These are phyloP conservation scores for Kokia cookei DNA, from an alignment of 441 rosid species.

Conservation along the genomic window DNA sequence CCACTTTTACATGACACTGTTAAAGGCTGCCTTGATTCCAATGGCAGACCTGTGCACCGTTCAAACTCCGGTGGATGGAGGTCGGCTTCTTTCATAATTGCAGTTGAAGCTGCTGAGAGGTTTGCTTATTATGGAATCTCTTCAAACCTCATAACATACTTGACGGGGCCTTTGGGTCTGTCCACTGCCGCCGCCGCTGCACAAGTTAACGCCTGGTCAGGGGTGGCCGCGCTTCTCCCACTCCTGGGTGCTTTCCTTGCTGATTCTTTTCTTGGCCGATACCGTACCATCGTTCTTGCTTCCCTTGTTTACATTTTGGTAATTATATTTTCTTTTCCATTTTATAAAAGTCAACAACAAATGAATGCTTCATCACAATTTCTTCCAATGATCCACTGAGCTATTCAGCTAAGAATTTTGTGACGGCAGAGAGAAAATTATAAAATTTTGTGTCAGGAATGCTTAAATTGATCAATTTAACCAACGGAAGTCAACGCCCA, in stretches of 20 bases:
- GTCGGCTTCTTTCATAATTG: constrained; percentile 65
- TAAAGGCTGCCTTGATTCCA: constrained; percentile 41
- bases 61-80: constrained; percentile 63
- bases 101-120: constrained; percentile 50
- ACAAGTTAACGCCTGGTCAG: constrained; percentile 50
- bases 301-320: constrained; percentile 53
- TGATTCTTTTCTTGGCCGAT: constrained; percentile 57
- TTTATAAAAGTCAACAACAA: no score
- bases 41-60: constrained; percentile 32
- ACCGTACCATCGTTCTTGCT: constrained; percentile 46
- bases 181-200: constrained; percentile 45
- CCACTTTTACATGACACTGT: constrained; percentile 35
- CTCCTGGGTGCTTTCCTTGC: constrained; percentile 63
- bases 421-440: no score
- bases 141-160: constrained; percentile 34
- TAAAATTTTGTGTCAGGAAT: background rate
- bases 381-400: background rate
- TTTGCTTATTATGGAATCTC: constrained; percentile 31
- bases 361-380: background rate
- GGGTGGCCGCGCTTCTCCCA: constrained; percentile 42
- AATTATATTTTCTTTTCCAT: background rate
- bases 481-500: background rate
- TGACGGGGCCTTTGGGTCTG: constrained; percentile 45
- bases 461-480: background rate
- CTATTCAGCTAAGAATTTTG: no score